phyloP scores from a whole-genome alignment of 495 filamentous ascomycete genomes.

The Viridothelium virens region DNA sequence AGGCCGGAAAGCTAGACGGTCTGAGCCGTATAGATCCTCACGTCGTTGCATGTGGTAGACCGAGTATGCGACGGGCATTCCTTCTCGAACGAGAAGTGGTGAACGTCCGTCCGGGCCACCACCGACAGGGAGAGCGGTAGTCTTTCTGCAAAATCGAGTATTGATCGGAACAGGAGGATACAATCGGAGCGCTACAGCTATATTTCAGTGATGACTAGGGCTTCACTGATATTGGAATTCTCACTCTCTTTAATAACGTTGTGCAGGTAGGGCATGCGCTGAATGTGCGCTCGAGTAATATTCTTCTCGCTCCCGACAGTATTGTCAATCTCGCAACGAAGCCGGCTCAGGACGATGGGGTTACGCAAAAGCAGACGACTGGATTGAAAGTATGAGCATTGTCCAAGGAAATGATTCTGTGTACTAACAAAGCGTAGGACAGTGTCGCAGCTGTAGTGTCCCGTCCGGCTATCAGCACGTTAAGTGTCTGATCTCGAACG shows the following conservation, averaged over 20 bases:
- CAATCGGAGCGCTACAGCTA: conserved; percentile 16
- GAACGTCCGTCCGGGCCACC: conserved; percentile 30
- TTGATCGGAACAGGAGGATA: conserved; percentile 34
- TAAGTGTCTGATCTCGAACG: conserved; percentile 21
- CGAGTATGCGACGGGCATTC: conserved; percentile 25
- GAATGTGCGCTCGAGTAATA: conserved; percentile 5
- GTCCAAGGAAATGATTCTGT: neutral
- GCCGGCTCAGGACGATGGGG: neutral
- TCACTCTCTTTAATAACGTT: conserved; percentile 10
- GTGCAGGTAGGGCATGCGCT: conserved; percentile 2
- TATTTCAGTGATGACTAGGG: neutral
- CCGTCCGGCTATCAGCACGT: conserved; percentile 31
- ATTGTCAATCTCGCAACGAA: neutral
- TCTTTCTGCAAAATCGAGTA: conserved; percentile 27
- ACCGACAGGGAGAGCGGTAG: conserved; percentile 33
- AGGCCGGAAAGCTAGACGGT: conserved; percentile 32
- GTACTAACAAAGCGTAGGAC: conserved; percentile 8
- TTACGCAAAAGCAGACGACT: conserved; percentile 9
- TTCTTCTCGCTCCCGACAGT: neutral
- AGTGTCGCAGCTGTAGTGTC: conserved; percentile 31
- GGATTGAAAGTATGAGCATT: neutral
- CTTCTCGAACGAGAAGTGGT: conserved; percentile 30
- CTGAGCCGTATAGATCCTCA: conserved; percentile 30
- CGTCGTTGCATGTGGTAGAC: conserved; percentile 33
- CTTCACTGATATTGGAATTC: neutral